These are phyloP conservation scores for Verticillium dahliae DNA, from an alignment of 2,329 filamentous ascomycete species.

Conservation along the genomic window DNA sequence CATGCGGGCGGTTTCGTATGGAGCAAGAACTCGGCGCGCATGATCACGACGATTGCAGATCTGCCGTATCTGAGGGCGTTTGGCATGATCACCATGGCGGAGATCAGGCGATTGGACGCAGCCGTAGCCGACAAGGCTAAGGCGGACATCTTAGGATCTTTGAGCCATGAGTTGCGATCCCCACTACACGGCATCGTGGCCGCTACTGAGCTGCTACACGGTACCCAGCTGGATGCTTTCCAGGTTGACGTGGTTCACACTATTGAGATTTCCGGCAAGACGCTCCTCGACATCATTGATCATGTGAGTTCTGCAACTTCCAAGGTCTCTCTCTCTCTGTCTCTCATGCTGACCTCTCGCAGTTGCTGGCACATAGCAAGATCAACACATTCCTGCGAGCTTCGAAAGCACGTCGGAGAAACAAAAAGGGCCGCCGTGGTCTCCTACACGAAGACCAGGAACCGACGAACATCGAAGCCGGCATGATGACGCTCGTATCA, in stretches of 20 bases:
- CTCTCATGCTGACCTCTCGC: background rate
- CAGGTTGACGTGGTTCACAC: constrained; percentile 37
- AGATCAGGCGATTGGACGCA: constrained; percentile 38
- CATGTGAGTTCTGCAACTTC: constrained; percentile 21
- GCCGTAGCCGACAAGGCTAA: constrained; percentile 33
- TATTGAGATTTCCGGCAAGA: constrained; percentile 39
- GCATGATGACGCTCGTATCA: constrained; percentile 20
- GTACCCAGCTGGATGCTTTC: constrained; percentile 31
- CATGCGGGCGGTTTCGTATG: constrained; percentile 33
- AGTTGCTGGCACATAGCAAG: constrained; percentile 42
- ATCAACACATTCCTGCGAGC: constrained; percentile 29
- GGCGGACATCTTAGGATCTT: constrained; percentile 48
- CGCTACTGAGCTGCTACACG: constrained; percentile 42
- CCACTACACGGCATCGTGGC: constrained; percentile 52
- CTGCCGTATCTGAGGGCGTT: constrained; percentile 36
- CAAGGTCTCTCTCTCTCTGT: background rate
- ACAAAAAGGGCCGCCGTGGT: constrained; percentile 9
- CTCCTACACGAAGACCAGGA: constrained; percentile 3
- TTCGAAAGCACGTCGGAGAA: constrained; percentile 11
- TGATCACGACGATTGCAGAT: constrained; percentile 13
- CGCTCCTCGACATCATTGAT: constrained; percentile 42
- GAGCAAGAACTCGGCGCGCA: constrained; percentile 25
- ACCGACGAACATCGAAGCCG: constrained; percentile 9
- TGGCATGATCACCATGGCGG: constrained; percentile 47
- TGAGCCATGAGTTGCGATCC: constrained; percentile 50